A percentile compares a stretch with the other conserved stretches of the same genome.
Conservation (phyloP, 116 monocot genomes). For the Trichopus zeylanicus region DNA sequence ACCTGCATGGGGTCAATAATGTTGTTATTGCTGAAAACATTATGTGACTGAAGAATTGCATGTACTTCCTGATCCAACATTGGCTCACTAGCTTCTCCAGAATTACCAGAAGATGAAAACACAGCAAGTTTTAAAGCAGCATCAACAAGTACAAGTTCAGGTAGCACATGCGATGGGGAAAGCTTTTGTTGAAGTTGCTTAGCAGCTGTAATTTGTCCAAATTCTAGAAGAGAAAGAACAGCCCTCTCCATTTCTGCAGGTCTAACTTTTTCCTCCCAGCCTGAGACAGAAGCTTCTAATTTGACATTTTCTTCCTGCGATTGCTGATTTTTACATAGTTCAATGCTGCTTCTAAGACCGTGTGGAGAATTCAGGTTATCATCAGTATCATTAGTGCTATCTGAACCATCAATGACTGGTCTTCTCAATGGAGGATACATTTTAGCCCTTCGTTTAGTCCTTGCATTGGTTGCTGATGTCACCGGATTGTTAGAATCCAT, state of each 20-base stretch:
- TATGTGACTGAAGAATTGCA: conserved; percentile 38
- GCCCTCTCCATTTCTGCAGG: conserved; percentile 89
- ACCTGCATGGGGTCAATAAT: conserved; percentile 63
- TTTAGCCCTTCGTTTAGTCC: conserved; percentile 64
- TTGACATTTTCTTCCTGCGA: conserved; percentile 51
- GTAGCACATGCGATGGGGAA: conserved; percentile 65
- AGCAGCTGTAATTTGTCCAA: conserved; percentile 93
- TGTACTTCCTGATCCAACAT: conserved; percentile 42
- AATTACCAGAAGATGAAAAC: conserved; percentile 40
- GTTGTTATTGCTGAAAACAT: conserved; percentile 12
- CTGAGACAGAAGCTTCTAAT: conserved; percentile 59
- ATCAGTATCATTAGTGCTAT: conserved; percentile 46
- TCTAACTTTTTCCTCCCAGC: conserved; percentile 88
- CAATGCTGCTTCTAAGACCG: conserved; percentile 16
- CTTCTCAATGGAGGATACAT: conserved; percentile 27
- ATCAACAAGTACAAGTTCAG: conserved; percentile 77
- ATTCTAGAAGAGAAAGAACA: conserved; percentile 88
- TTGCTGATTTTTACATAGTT: conserved; percentile 23
- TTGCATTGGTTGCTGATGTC: conserved; percentile 29
- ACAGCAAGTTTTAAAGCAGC: conserved; percentile 70
- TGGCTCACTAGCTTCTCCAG: conserved; percentile 35
- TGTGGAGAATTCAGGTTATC: conserved; percentile 28
- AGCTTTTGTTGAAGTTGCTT: conserved; percentile 96
- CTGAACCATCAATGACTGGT: conserved; percentile 28
- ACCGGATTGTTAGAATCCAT: conserved; percentile 25